Evolutionary conservation across 768 basidiomycete genomes (phyloP).

Genomic region (Astraeus odoratus): DNA sequence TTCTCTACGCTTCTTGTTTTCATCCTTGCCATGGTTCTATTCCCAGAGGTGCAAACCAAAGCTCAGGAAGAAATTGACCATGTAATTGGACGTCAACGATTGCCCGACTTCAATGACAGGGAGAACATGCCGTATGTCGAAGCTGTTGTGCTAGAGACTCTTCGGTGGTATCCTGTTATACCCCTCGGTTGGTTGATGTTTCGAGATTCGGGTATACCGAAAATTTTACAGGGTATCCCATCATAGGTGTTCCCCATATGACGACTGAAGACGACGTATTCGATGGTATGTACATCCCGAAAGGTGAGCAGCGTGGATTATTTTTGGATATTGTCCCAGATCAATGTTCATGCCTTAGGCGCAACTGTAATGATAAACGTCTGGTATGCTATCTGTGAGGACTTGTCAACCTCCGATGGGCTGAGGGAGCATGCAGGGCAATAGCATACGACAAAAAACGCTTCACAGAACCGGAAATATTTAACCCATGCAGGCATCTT

Average conservation of each 20-base stretch:
- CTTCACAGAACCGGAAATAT: too few species aligned
- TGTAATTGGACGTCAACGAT: neutral
- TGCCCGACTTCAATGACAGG: neutral
- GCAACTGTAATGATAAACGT: neutral
- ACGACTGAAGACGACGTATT: too few species aligned
- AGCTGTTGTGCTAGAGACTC: conserved; percentile 22
- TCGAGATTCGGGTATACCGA: neutral
- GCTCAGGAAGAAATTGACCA: too few species aligned
- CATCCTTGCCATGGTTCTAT: neutral
- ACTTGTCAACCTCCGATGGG: neutral
- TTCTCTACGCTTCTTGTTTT: neutral
- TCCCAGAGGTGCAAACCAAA: neutral
- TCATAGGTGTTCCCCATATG: neutral
- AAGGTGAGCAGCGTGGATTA: conserved; percentile 6
- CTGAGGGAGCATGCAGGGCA: neutral
- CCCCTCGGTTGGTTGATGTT: conserved; percentile 14
- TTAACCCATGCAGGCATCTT: too few species aligned
- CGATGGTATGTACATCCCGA: conserved; percentile 33
- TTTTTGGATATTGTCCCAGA: neutral
- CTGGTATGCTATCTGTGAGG: neutral
- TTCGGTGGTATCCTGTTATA: conserved; percentile 19
- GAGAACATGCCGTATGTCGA: conserved; percentile 8
- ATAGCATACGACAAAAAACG: neutral
- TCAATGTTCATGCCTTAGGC: neutral
- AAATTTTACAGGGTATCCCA: neutral